These are phyloP conservation scores for Trypethelium eluteriae DNA, from an alignment of 495 filamentous ascomycete species.

Conservation along the genomic window DNA sequence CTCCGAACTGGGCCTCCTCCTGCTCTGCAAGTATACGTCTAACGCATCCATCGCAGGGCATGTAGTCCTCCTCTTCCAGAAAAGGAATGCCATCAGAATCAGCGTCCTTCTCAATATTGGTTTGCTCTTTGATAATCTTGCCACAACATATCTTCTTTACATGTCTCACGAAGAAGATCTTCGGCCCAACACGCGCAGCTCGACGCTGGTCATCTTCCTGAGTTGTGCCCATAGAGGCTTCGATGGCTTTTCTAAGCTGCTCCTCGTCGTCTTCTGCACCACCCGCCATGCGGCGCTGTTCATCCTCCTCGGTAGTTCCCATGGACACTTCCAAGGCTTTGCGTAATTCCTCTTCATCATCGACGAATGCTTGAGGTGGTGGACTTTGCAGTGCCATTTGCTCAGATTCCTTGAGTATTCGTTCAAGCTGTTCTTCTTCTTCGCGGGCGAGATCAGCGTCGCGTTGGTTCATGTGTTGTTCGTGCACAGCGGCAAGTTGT, in stretches of 20 bases:
- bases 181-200: background rate
- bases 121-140: background rate
- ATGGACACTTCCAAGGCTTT: background rate
- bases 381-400: background rate
- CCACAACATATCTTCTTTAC: slow-evolving; percentile 7
- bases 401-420: background rate
- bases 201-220: slow-evolving; percentile 4
- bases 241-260: background rate
- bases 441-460: background rate
- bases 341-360: background rate
- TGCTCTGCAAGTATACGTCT: slow-evolving; percentile 3
- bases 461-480: background rate
- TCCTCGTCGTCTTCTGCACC: background rate
- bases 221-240: background rate
- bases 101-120: slow-evolving; percentile 2
- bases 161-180: slow-evolving; percentile 6
- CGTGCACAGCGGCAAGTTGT: background rate
- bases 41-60: background rate
- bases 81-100: slow-evolving; percentile 9
- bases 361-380: background rate
- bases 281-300: background rate
- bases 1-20: background rate
- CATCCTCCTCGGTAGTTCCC: background rate
- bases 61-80: slow-evolving; percentile 4
- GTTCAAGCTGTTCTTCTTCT: background rate